Percentiles rank a stretch among this genome's conserved stretches.
Evolutionary conservation across 352 stramenopile genomes (phyloP).

Genomic region (Saprolegnia diclina): DNA sequence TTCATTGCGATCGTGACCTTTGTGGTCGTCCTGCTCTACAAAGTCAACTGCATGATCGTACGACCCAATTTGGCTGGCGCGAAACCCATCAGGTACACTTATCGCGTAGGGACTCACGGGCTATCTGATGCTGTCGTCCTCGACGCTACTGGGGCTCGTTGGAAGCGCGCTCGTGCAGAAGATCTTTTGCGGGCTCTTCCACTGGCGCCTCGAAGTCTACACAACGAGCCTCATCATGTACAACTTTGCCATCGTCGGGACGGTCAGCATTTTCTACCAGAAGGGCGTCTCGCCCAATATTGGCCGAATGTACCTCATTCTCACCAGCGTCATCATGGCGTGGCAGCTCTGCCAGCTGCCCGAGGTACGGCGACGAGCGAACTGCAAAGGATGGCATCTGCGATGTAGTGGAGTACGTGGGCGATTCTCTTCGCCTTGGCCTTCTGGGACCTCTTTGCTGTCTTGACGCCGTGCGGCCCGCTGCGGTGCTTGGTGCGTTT

Average conservation of each 20-base stretch:
- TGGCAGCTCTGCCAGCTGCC: conserved; percentile 96
- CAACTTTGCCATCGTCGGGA: conserved; percentile 82
- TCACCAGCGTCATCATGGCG: conserved; percentile 92
- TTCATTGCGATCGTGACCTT: conserved; percentile 79
- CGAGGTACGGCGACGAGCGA: conserved; percentile 71
- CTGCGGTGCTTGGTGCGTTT: conserved; percentile 82
- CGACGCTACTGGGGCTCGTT: conserved; percentile 57
- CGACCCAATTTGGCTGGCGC: not conserved
- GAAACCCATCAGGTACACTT: not conserved
- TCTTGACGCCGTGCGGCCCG: conserved; percentile 93
- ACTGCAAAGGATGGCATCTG: not conserved
- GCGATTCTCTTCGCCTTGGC: conserved; percentile 89
- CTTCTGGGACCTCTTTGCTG: conserved; percentile 96
- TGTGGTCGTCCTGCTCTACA: conserved; percentile 76
- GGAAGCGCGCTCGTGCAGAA: conserved; percentile 69
- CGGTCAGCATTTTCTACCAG: conserved; percentile 85
- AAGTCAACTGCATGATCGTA: conserved; percentile 65
- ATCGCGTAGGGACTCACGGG: conserved; percentile 43
- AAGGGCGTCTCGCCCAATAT: conserved; percentile 65
- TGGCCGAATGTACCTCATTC: conserved; percentile 89
- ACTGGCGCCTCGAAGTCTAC: conserved; percentile 47
- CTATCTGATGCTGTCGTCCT: conserved; percentile 76
- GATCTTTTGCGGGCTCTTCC: conserved; percentile 41
- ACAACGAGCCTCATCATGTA: conserved; percentile 75
- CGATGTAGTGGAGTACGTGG: conserved; percentile 74